Conservation (phyloP, 1,284 basidiomycete species). For the Puccinia polysora region DNA sequence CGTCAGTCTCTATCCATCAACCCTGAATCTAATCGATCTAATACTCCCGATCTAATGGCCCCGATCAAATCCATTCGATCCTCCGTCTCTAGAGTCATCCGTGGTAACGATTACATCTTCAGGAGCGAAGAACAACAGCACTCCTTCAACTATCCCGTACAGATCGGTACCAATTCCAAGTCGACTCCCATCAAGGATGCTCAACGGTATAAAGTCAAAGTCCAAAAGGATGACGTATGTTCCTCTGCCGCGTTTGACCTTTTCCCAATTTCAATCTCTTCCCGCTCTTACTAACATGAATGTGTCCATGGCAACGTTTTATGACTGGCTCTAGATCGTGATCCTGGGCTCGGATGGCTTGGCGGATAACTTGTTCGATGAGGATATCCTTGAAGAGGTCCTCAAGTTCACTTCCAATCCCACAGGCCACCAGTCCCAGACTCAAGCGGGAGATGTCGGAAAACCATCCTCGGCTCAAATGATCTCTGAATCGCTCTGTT, state of each 20-base stretch:
- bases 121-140: slow-evolving; percentile 92
- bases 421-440: background rate
- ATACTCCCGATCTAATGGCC: background rate
- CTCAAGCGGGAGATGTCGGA: background rate
- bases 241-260: background rate
- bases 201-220: slow-evolving; percentile 67
- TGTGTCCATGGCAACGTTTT: background rate
- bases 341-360: slow-evolving; percentile 85
- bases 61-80: background rate
- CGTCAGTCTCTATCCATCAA: slow-evolving; percentile 42
- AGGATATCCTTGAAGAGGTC: slow-evolving; percentile 86
- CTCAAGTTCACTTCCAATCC: slow-evolving; percentile 58
- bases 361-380: slow-evolving; percentile 90
- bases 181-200: slow-evolving; percentile 69
- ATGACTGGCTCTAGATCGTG: slow-evolving; percentile 61
- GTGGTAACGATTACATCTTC: slow-evolving; percentile 60
- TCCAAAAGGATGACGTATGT: slow-evolving; percentile 67
- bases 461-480: slow-evolving; percentile 54
- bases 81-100: slow-evolving; percentile 48
- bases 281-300: background rate
- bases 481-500: slow-evolving; percentile 58
- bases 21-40: slow-evolving; percentile 33
- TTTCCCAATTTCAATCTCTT: background rate
- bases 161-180: slow-evolving; percentile 72
- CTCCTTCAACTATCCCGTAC: slow-evolving; percentile 85